Evolutionary conservation across 2,329 filamentous ascomycete species (phyloP).

Genomic region (Alternaria triticimaculans): DNA sequence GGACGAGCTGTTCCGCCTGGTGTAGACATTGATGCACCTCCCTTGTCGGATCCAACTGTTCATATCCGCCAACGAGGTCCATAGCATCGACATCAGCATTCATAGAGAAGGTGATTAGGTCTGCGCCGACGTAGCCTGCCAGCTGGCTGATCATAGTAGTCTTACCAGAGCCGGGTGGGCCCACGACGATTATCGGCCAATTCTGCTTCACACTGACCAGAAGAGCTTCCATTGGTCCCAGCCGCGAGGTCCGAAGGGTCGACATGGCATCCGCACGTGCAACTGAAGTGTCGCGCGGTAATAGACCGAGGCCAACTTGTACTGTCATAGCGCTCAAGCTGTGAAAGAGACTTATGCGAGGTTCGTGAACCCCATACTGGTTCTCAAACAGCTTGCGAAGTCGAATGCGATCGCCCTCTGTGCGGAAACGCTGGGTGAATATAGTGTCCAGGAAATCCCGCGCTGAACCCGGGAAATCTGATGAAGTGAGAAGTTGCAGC

Average conservation of each 20-base stretch:
- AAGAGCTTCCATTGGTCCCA: conserved; percentile 81
- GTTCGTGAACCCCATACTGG: conserved; percentile 62
- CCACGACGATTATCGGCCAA: conserved; percentile 88
- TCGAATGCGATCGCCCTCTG: conserved; percentile 68
- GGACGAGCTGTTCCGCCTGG: conserved; percentile 61
- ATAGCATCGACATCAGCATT: conserved; percentile 97
- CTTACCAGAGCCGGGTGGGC: conserved; percentile 86
- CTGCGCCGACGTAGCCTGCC: conserved; percentile 77
- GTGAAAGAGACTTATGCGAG: conserved; percentile 65
- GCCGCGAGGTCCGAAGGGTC: conserved; percentile 54
- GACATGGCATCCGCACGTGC: conserved; percentile 35
- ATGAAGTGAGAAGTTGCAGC: conserved; percentile 73
- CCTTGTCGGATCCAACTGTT: conserved; percentile 85
- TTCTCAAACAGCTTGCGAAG: conserved; percentile 70
- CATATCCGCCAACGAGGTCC: conserved; percentile 95
- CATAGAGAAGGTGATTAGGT: conserved; percentile 82
- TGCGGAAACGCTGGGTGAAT: conserved; percentile 87
- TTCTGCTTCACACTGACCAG: conserved; percentile 86
- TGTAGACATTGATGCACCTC: conserved; percentile 68
- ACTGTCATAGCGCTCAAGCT: conserved; percentile 69
- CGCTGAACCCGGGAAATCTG: conserved; percentile 63
- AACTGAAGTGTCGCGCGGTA: conserved; percentile 63
- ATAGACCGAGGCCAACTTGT: conserved; percentile 80
- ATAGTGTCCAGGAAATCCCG: conserved; percentile 82
- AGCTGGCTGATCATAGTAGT: conserved; percentile 79